These are phyloP conservation scores for Aspergillus amoenus DNA, from an alignment of 2,329 filamentous ascomycete genomes.

Conservation along the genomic window DNA sequence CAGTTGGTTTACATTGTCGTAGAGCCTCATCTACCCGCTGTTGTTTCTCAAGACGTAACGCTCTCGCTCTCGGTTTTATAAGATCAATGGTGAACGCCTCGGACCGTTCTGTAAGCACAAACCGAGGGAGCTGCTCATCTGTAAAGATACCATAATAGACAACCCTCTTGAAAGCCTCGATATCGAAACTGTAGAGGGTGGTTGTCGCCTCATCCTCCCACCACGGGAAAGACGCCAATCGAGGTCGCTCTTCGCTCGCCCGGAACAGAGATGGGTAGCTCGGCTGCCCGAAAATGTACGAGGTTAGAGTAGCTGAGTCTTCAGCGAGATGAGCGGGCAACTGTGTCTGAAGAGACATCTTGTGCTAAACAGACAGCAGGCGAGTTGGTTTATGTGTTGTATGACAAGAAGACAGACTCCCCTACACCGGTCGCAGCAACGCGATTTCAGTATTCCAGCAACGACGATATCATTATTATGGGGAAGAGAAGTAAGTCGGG, in stretches of 20 bases:
- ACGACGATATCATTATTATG: background rate
- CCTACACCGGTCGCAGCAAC: background rate
- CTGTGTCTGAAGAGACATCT: constrained; percentile 12
- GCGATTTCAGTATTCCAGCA: constrained; percentile 1
- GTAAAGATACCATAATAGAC: constrained; percentile 40
- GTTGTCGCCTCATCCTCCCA: constrained; percentile 43
- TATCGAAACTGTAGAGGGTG: constrained; percentile 40
- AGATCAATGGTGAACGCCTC: constrained; percentile 33
- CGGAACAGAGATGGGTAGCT: constrained; percentile 33
- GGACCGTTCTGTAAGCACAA: constrained; percentile 34
- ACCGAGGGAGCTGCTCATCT: constrained; percentile 36
- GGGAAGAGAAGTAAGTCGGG: background rate
- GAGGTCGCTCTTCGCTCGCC: constrained; percentile 30
- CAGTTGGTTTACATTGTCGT: constrained; percentile 28
- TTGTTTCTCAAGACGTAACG: constrained; percentile 30
- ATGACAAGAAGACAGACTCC: background rate
- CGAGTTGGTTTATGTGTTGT: background rate
- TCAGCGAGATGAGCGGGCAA: constrained; percentile 7
- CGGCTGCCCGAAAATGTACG: constrained; percentile 19
- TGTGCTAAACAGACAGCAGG: background rate
- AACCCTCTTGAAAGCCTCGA: constrained; percentile 36
- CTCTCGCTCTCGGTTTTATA: constrained; percentile 26
- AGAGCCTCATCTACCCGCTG: constrained; percentile 44
- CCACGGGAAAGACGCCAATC: constrained; percentile 37
- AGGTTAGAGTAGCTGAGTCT: constrained; percentile 3